Percentiles rank a stretch among this genome's conserved stretches.
Evolutionary conservation across 1,284 basidiomycete genomes (phyloP).

Genomic region (Leucoagaricus sp.): DNA sequence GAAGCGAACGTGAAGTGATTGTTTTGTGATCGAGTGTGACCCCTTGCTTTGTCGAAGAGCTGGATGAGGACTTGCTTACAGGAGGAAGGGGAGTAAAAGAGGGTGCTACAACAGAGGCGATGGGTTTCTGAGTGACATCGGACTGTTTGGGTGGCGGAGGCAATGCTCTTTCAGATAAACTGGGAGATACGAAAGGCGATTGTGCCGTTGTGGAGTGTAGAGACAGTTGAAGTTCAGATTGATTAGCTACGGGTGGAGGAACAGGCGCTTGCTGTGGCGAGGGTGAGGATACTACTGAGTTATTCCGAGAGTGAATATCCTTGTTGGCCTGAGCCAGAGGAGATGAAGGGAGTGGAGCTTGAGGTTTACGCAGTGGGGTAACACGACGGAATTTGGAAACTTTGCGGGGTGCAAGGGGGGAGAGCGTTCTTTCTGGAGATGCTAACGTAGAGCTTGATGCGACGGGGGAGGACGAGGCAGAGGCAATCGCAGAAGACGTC

Average conservation of each 20-base stretch:
- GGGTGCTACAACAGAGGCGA: background rate
- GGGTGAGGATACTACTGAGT: constrained; percentile 31
- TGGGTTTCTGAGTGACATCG: background rate
- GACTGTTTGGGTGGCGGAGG: background rate
- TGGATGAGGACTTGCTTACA: background rate
- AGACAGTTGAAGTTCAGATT: constrained; percentile 7
- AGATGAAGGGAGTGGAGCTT: constrained; percentile 38
- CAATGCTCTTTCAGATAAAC: background rate
- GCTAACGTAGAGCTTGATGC: constrained; percentile 15
- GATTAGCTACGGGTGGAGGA: background rate
- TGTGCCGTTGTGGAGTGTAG: constrained; percentile 2
- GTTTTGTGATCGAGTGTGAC: background rate
- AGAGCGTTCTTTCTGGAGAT: background rate
- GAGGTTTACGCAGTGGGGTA: constrained; percentile 41
- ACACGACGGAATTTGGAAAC: constrained; percentile 63
- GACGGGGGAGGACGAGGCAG: constrained; percentile 4
- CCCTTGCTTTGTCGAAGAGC: background rate
- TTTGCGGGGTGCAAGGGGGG: constrained; percentile 34
- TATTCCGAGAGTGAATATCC: constrained; percentile 22
- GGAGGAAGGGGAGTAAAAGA: background rate
- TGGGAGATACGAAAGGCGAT: constrained; percentile 1
- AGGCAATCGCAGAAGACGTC: constrained; percentile 4
- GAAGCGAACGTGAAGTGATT: constrained; percentile 38
- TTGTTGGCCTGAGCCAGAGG: constrained; percentile 33
- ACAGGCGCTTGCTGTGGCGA: constrained; percentile 17